Conservation (phyloP, 768 basidiomycete genomes). For the Pleurotus tuoliensis region DNA sequence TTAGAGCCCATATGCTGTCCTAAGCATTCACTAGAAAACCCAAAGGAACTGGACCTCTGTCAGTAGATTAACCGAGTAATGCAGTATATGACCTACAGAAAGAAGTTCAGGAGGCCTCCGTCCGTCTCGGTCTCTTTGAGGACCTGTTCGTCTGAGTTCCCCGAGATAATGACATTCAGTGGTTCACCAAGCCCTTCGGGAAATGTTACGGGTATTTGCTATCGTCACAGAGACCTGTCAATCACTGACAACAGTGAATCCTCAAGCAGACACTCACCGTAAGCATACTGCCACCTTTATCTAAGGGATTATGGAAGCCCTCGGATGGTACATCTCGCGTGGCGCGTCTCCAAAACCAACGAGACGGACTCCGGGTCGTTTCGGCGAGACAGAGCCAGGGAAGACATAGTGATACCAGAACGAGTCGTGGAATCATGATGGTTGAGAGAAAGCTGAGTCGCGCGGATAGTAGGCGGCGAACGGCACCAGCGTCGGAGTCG, state of each 20-base stretch:
- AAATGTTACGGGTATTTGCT: conserved; percentile 56
- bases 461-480: conserved; percentile 6
- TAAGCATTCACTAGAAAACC: conserved; percentile 75
- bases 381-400: conserved; percentile 14
- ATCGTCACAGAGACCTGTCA: not conserved
- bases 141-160: conserved; percentile 66
- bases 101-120: conserved; percentile 82
- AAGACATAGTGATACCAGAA: conserved; percentile 16
- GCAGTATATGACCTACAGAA: conserved; percentile 49
- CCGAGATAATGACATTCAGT: conserved; percentile 78
- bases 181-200: conserved; percentile 83
- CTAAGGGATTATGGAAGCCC: conserved; percentile 59
- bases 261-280: conserved; percentile 46
- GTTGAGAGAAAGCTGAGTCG: not conserved
- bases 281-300: conserved; percentile 62
- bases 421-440: conserved; percentile 9
- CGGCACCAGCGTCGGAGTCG: not conserved
- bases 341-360: conserved; percentile 12
- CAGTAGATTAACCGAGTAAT: not conserved
- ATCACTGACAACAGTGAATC: not conserved
- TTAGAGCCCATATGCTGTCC: conserved; percentile 71
- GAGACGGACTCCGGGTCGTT: conserved; percentile 7
- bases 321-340: conserved; percentile 38
- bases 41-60: conserved; percentile 50
- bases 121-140: conserved; percentile 53